Evolutionary conservation across 2,329 filamentous ascomycete genomes (phyloP), one percentile per base, ranked within the genome.

Genomic region (Cryphonectria naterciae): DNA sequence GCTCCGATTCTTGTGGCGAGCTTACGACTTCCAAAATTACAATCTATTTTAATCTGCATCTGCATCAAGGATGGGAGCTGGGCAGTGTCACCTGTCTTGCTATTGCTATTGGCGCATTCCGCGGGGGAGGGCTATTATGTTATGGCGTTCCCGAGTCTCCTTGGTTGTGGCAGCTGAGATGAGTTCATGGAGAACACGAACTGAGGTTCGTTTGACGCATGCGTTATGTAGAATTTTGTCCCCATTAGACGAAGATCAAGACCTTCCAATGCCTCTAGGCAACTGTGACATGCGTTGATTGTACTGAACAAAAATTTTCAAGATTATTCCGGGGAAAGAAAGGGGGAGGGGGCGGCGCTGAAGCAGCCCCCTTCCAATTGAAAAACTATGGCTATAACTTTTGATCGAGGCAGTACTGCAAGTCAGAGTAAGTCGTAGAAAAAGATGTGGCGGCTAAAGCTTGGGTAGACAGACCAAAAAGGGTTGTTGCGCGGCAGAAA

Each of bases 1-100:
- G 60, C 56, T 73, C 62, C 66, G 37, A 58, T 73, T 73, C 66
- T 70, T 70, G 37, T 66, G 58, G 66, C 63, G 67, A 67, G 69
- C 66, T 65, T 32, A 68, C 61, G 56, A 68, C 43, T 69, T 64
- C 65, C 66, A 41, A 67, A 15, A 10, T 58, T 69, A 73, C 41
- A 67, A 67, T 61, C 32, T 62, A 8, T 73, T 72, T 66, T 73
- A 73, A 73, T 73, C 60, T 71, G 71, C 71, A 73, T 73, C 39
- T 68, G 71, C 71, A 73, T 70, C 52, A 37, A 52, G 68, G 65
- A 66, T 49, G 49, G 65, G 56, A 60, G 63, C 58, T 63, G 58
- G 58, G 32, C 66, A 43, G 67, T 32, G 66, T 66, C 67, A 67
- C 64, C 43, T 52, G 60, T 62, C 62, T 62, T 37, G 60, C 66